Conservation (phyloP, 805 yeast genomes). For the Ogataea pini region DNA sequence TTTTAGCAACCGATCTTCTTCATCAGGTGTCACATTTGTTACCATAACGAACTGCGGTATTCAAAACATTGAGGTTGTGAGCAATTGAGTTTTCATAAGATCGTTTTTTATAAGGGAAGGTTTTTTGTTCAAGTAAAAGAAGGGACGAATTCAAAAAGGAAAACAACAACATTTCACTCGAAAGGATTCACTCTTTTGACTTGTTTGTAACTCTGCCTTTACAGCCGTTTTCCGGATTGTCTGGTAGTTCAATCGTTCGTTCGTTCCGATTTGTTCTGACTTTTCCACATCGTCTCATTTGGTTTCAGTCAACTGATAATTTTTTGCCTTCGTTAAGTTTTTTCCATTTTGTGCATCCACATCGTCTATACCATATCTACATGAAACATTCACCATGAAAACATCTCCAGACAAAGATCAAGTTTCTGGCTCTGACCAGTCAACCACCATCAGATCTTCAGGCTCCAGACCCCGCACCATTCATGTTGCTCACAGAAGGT, state of each 20-base stretch:
- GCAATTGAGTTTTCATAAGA: background rate
- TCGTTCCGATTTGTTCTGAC: background rate
- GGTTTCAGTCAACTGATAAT: background rate
- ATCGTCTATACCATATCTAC: background rate
- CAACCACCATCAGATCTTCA: conserved; percentile 33
- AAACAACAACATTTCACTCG: background rate
- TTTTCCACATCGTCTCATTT: background rate
- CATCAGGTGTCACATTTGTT: background rate
- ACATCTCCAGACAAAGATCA: conserved; percentile 14
- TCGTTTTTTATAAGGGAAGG: background rate
- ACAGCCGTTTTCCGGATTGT: background rate
- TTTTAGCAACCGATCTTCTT: background rate
- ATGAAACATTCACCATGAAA: conserved; percentile 10
- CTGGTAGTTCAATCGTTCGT: conserved; percentile 1
- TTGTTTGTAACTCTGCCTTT: background rate
- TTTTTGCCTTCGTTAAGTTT: background rate
- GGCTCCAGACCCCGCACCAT: conserved; percentile 55
- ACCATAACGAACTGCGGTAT: background rate
- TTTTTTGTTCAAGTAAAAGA: background rate
- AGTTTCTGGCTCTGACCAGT: conserved; percentile 15
- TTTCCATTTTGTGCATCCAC: background rate
- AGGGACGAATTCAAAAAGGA: background rate
- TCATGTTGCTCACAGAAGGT: conserved; percentile 94
- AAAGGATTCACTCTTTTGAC: background rate
- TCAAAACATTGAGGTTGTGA: background rate